Conservation (phyloP, 352 stramenopile species). For the Phytophthora litchii region DNA sequence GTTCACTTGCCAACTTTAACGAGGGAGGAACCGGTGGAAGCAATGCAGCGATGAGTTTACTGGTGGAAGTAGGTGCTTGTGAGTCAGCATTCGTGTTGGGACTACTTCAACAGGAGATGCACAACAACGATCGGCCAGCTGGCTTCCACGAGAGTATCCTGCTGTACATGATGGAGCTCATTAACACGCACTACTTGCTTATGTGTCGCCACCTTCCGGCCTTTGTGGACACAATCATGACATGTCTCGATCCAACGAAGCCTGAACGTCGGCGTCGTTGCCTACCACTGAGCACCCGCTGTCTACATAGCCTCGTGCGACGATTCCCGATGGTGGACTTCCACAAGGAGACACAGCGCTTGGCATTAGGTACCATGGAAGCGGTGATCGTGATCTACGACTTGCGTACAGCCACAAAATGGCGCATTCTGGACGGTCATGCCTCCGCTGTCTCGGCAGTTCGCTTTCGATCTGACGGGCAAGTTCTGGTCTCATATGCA, state of each 20-base stretch:
- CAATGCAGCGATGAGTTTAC: slow-evolving; percentile 72
- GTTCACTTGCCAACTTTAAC: slow-evolving; percentile 33
- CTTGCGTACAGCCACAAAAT: slow-evolving; percentile 87
- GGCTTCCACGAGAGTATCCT: slow-evolving; percentile 80
- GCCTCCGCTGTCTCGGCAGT: slow-evolving; percentile 72
- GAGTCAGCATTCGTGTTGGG: slow-evolving; percentile 80
- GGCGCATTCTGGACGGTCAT: slow-evolving; percentile 87
- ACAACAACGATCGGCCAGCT: slow-evolving; percentile 67
- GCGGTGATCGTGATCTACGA: slow-evolving; percentile 91
- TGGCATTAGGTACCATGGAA: slow-evolving; percentile 88
- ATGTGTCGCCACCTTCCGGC: slow-evolving; percentile 85
- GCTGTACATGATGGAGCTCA: slow-evolving; percentile 78
- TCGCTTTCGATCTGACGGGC: slow-evolving; percentile 70
- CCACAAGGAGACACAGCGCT: slow-evolving; percentile 85
- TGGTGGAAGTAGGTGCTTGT: slow-evolving; percentile 81
- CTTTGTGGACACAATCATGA: slow-evolving; percentile 88
- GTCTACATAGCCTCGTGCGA: slow-evolving; percentile 81
- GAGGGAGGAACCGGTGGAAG: slow-evolving; percentile 57
- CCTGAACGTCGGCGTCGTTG: slow-evolving; percentile 79
- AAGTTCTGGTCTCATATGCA: slow-evolving; percentile 85
- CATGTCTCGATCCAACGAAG: slow-evolving; percentile 85
- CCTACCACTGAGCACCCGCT: slow-evolving; percentile 78
- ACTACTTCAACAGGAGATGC: slow-evolving; percentile 85
- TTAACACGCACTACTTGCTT: slow-evolving; percentile 84
- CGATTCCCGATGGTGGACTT: slow-evolving; percentile 90